These are phyloP conservation scores for Tephrocybe rancida DNA, from an alignment of 768 basidiomycete genomes.

Conservation along the genomic window DNA sequence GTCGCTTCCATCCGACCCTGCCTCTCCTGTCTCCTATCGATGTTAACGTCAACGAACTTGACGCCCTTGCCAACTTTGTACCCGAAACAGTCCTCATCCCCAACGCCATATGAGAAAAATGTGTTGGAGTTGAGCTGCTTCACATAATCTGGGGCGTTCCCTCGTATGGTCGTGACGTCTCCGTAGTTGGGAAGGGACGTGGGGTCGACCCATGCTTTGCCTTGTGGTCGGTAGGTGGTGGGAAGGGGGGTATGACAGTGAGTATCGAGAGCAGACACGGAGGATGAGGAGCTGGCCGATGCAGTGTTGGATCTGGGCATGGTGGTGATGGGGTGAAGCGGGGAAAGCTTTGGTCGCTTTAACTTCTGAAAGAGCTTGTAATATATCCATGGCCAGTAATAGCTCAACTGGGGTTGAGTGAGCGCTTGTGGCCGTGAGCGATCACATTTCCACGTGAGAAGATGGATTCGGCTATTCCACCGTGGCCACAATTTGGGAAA, in stretches of 20 bases:
- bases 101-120: conserved; percentile 72
- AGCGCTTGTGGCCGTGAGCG: conserved; percentile 22
- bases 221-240: conserved; percentile 24
- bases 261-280: conserved; percentile 22
- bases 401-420: conserved; percentile 27
- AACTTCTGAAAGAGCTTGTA: conserved; percentile 7
- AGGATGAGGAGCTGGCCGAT: conserved; percentile 27
- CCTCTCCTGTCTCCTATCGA: conserved; percentile 46
- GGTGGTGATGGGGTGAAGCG: conserved; percentile 28
- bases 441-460: conserved; percentile 22
- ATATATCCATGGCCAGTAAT: conserved; percentile 27
- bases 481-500: conserved; percentile 26
- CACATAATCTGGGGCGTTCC: conserved; percentile 62
- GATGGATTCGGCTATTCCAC: conserved; percentile 24
- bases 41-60: conserved; percentile 60
- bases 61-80: conserved; percentile 61
- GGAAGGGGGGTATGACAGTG: conserved; percentile 25
- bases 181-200: conserved; percentile 58
- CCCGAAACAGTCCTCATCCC: conserved; percentile 62
- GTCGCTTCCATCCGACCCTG: conserved; percentile 60
- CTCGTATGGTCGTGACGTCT: conserved; percentile 57
- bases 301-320: conserved; percentile 32
- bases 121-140: conserved; percentile 73
- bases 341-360: conserved; percentile 11
- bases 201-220: conserved; percentile 67